Conservation (phyloP, 164 flowering plant species). For the Vitis labrusca region DNA sequence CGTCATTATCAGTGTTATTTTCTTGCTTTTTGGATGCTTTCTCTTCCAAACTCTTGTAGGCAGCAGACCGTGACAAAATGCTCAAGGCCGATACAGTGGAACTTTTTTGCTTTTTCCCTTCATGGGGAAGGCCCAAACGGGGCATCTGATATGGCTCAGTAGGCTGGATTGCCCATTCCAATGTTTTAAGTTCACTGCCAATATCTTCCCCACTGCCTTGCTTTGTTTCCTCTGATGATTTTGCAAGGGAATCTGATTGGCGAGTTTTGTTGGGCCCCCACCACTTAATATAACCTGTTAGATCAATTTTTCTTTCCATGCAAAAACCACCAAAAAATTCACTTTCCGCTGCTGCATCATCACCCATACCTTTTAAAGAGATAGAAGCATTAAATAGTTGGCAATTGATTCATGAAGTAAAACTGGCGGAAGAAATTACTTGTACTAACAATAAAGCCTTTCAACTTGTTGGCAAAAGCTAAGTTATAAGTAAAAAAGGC, state of each 20-base stretch:
- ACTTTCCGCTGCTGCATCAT: conserved; percentile 62
- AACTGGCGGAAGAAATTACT: background rate
- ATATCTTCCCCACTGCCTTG: conserved; percentile 52
- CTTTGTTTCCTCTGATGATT: conserved; percentile 57
- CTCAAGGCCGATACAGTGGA: conserved; percentile 67
- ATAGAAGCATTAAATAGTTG: conserved; percentile 8
- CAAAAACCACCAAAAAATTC: conserved; percentile 61
- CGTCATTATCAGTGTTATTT: conserved; percentile 40
- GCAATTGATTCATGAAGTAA: conserved; percentile 2
- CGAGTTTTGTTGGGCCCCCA: conserved; percentile 73
- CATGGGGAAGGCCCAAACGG: conserved; percentile 49
- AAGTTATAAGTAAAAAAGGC: background rate
- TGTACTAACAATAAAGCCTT: background rate
- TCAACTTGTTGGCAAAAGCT: background rate
- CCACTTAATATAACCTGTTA: conserved; percentile 87
- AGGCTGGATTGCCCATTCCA: conserved; percentile 52
- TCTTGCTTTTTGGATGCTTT: conserved; percentile 57
- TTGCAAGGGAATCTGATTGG: conserved; percentile 44
- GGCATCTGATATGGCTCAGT: conserved; percentile 97
- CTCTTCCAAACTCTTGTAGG: conserved; percentile 78
- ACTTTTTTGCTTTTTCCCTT: conserved; percentile 33
- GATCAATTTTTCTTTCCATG: conserved; percentile 81
- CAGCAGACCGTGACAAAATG: conserved; percentile 74
- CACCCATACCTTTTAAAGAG: conserved; percentile 41
- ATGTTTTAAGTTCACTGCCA: conserved; percentile 62